These are phyloP conservation scores for Stachybotrys chartarum DNA, from an alignment of 2,329 filamentous ascomycete species.

Conservation along the genomic window DNA sequence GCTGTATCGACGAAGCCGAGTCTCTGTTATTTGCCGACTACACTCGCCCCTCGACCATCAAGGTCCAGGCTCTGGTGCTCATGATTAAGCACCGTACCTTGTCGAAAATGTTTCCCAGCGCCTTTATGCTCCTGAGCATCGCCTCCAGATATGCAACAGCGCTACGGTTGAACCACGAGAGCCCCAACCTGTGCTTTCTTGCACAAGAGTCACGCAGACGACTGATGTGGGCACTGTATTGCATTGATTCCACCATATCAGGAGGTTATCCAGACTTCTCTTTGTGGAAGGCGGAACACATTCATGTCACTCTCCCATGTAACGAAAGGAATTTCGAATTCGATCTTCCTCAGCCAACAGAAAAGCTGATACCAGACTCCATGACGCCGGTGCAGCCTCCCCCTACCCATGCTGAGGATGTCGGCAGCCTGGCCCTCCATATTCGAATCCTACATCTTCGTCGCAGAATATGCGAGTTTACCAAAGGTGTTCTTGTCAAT, in stretches of 20 bases:
- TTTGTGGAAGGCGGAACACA: conserved; percentile 32
- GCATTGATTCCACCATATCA: conserved; percentile 33
- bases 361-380: conserved; percentile 39
- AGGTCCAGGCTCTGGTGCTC: conserved; percentile 41
- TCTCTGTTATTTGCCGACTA: conserved; percentile 44
- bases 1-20: conserved; percentile 49
- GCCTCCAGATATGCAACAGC: conserved; percentile 35
- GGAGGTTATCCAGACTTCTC: conserved; percentile 37
- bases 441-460: conserved; percentile 49
- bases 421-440: conserved; percentile 49
- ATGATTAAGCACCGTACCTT: conserved; percentile 38
- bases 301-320: conserved; percentile 34
- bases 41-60: conserved; percentile 48
- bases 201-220: conserved; percentile 34
- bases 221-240: conserved; percentile 37
- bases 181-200: conserved; percentile 29
- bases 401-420: conserved; percentile 35
- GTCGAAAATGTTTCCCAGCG: conserved; percentile 33
- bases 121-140: conserved; percentile 36
- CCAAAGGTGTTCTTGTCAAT: conserved; percentile 31
- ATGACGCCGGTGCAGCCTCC: conserved; percentile 27
- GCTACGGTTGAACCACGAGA: conserved; percentile 35
- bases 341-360: conserved; percentile 47
- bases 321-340: conserved; percentile 45
- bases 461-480: conserved; percentile 46